A percentile compares a stretch with the other conserved stretches of the same genome.
These are phyloP conservation scores for Ambrosiella xylebori DNA, from an alignment of 2,329 filamentous ascomycete genomes.

Conservation along the genomic window DNA sequence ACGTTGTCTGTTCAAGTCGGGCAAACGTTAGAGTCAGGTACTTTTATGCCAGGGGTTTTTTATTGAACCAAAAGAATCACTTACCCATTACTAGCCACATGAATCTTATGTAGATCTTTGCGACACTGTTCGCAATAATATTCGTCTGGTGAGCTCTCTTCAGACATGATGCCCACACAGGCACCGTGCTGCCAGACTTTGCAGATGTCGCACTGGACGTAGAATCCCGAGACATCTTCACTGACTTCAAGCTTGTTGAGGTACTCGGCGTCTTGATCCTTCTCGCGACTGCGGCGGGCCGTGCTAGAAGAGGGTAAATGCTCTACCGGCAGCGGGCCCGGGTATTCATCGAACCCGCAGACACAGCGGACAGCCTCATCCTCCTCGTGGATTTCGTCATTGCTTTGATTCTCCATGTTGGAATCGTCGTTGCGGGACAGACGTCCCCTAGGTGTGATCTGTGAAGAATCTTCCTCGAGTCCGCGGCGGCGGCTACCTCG, in stretches of 20 bases:
- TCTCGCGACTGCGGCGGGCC: constrained; percentile 35
- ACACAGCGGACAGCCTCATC: constrained; percentile 93
- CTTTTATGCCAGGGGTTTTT: not conserved
- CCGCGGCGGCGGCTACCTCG: constrained; percentile 66
- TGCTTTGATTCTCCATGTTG: constrained; percentile 34
- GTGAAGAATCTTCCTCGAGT: constrained; percentile 39
- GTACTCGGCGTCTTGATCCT: constrained; percentile 31
- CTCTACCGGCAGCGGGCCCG: constrained; percentile 55
- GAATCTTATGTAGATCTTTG: constrained; percentile 77
- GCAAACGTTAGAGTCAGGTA: not conserved
- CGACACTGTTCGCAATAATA: constrained; percentile 96
- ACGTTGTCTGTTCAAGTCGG: constrained; percentile 32
- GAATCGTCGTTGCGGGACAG: constrained; percentile 24
- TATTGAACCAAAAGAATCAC: constrained; percentile 20
- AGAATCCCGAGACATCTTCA: constrained; percentile 84
- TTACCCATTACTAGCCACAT: constrained; percentile 69
- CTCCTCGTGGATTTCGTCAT: constrained; percentile 60
- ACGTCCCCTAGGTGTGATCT: constrained; percentile 20
- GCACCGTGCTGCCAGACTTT: constrained; percentile 98
- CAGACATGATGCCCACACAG: constrained; percentile 92
- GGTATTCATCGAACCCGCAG: constrained; percentile 88
- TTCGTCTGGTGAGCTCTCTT: constrained; percentile 81
- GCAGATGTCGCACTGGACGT: constrained; percentile 94
- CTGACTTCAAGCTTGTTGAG: constrained; percentile 45
- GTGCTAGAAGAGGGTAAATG: constrained; percentile 21